Conservation (phyloP, 2,329 filamentous ascomycete genomes). For the Fusarium torreyae region DNA sequence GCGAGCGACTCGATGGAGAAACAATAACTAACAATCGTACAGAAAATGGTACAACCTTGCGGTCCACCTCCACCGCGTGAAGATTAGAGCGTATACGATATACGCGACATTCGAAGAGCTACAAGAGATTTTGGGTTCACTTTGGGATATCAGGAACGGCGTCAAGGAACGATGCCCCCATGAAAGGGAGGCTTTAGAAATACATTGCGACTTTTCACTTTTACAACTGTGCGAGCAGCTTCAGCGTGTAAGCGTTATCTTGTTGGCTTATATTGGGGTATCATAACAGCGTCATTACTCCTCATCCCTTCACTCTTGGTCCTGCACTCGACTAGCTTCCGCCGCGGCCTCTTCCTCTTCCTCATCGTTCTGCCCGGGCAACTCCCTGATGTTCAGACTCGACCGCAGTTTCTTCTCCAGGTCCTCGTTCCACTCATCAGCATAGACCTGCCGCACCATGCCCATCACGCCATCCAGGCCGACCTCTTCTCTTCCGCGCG, state of each 20-base stretch:
- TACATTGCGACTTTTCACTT: conserved; percentile 13
- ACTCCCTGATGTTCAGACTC: conserved; percentile 70
- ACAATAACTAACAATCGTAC: conserved; percentile 9
- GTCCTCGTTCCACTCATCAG: conserved; percentile 64
- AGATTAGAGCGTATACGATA: conserved; percentile 55
- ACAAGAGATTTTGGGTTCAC: conserved; percentile 12
- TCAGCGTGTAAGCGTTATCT: conserved; percentile 3
- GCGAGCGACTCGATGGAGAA: neutral
- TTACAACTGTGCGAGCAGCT: neutral
- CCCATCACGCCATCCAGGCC: conserved; percentile 81
- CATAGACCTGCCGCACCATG: conserved; percentile 75
- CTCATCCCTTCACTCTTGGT: conserved; percentile 6
- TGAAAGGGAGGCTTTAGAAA: conserved; percentile 27
- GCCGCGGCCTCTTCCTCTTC: conserved; percentile 47
- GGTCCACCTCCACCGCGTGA: conserved; percentile 72
- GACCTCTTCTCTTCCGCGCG: conserved; percentile 88
- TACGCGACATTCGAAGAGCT: neutral
- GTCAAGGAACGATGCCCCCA: conserved; percentile 48
- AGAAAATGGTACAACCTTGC: conserved; percentile 78
- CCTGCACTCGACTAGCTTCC: conserved; percentile 30
- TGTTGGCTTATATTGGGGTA: conserved; percentile 36
- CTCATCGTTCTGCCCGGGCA: conserved; percentile 38
- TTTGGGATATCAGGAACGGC: conserved; percentile 30
- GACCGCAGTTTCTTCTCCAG: conserved; percentile 72
- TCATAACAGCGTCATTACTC: conserved; percentile 30